Conservation (phyloP, 2,329 filamentous ascomycete species). For the Mycogone perniciosa region DNA sequence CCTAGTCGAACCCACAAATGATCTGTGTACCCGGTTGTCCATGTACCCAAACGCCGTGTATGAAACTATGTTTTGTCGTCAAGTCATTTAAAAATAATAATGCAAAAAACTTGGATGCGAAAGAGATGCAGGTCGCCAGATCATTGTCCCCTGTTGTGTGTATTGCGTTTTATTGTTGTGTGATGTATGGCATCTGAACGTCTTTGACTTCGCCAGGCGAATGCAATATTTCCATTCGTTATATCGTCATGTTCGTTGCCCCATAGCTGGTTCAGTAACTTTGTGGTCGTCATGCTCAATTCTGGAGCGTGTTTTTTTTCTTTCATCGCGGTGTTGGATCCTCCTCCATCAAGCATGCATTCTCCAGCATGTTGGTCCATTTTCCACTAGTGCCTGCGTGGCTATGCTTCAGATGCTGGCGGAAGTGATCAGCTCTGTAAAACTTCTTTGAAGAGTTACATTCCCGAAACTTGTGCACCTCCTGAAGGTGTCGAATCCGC, state of each 20-base stretch:
- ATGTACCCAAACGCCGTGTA: constrained; percentile 1
- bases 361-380: constrained; percentile 98
- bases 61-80: constrained; percentile 4
- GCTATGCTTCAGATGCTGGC: constrained; percentile 96
- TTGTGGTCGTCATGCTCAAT: background rate
- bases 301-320: constrained; percentile 10
- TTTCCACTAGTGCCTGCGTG: constrained; percentile 94
- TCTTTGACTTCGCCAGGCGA: background rate
- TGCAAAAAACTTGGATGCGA: constrained; percentile 2
- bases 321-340: constrained; percentile 41
- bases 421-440: constrained; percentile 93
- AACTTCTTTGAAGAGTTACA: constrained; percentile 99
- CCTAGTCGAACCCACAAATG: background rate
- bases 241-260: background rate
- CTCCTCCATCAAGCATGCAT: constrained; percentile 88
- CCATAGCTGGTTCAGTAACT: too few relatives aligned
- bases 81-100: background rate
- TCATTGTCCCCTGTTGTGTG: too few relatives aligned
- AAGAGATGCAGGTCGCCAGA: background rate
- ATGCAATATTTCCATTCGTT: constrained; percentile 7
- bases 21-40: background rate
- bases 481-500: constrained; percentile 79
- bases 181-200: background rate
- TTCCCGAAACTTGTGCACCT: constrained; percentile 92
- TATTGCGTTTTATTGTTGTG: background rate